Percentiles rank a stretch among this genome's conserved stretches.
Conservation (phyloP, 768 basidiomycete genomes). For the Myochromella boudieri region DNA sequence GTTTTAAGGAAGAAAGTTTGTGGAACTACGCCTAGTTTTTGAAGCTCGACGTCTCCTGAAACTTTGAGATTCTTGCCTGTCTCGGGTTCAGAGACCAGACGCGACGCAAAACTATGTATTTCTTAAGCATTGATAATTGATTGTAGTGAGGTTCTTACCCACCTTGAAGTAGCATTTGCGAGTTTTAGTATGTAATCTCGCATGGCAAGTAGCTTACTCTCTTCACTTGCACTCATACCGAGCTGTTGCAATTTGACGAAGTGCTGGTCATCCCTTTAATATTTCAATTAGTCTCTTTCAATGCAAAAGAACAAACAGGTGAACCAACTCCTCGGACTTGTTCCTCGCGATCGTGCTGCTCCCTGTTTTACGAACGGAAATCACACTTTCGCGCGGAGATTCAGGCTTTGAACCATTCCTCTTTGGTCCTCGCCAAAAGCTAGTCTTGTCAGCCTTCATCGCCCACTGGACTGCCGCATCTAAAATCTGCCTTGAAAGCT, state of each 20-base stretch:
- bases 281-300: slow-evolving; percentile 6
- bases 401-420: slow-evolving; percentile 51
- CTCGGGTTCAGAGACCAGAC: slow-evolving; percentile 62
- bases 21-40: slow-evolving; percentile 86
- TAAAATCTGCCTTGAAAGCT: slow-evolving; percentile 65
- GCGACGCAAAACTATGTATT: slow-evolving; percentile 59
- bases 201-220: slow-evolving; percentile 85
- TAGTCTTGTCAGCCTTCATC: slow-evolving; percentile 74
- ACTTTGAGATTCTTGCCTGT: slow-evolving; percentile 62
- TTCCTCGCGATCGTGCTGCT: slow-evolving; percentile 42
- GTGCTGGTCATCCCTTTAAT: slow-evolving; percentile 71
- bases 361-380: slow-evolving; percentile 57
- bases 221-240: slow-evolving; percentile 82
- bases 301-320: too few relatives aligned
- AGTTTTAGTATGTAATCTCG: slow-evolving; percentile 86
- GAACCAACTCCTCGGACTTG: slow-evolving; percentile 77
- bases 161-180: slow-evolving; percentile 79
- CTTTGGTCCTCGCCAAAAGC: slow-evolving; percentile 72
- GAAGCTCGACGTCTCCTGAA: slow-evolving; percentile 71
- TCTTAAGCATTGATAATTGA: neutral
- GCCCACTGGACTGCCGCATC: slow-evolving; percentile 90
- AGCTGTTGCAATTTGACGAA: slow-evolving; percentile 79
- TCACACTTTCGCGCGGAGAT: slow-evolving; percentile 71
- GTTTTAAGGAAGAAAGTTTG: slow-evolving; percentile 86
- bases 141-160: slow-evolving; percentile 9